These are phyloP conservation scores for Plectosphaerella cucumerina DNA, from an alignment of 2,329 filamentous ascomycete genomes.

Conservation along the genomic window DNA sequence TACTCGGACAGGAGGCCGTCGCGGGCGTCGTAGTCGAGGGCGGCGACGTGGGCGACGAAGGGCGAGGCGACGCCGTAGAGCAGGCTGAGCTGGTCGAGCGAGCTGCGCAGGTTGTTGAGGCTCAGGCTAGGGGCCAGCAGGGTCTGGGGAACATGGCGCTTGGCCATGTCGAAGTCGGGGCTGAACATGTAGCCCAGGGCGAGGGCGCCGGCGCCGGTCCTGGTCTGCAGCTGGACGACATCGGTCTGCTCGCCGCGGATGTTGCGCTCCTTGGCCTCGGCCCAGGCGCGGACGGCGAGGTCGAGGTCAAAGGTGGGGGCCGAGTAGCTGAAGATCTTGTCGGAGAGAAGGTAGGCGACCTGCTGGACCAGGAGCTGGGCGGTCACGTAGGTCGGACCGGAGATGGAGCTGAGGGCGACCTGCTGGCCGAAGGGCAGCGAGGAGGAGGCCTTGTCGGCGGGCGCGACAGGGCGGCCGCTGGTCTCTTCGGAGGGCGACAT, in stretches of 20 bases:
- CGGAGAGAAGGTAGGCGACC: slow-evolving; percentile 88
- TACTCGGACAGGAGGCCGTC: slow-evolving; percentile 85
- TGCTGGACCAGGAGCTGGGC: slow-evolving; percentile 94
- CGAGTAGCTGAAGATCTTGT: slow-evolving; percentile 97
- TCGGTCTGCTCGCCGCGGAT: slow-evolving; percentile 75
- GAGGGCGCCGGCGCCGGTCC: slow-evolving; percentile 83
- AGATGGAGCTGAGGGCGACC: slow-evolving; percentile 58
- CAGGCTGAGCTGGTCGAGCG: slow-evolving; percentile 86
- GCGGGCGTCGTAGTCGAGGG: slow-evolving; percentile 72
- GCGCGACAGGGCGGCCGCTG: slow-evolving; percentile 15
- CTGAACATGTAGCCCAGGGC: slow-evolving; percentile 97
- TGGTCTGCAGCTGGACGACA: slow-evolving; percentile 78
- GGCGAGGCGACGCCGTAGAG: slow-evolving; percentile 91
- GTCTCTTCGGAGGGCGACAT: slow-evolving; percentile 20
- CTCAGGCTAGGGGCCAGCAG: slow-evolving; percentile 83
- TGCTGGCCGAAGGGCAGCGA: slow-evolving; percentile 54
- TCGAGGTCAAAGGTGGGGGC: slow-evolving; percentile 92
- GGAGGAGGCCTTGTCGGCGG: slow-evolving; percentile 41
- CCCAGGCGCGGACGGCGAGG: slow-evolving; percentile 76
- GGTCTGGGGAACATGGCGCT: slow-evolving; percentile 86
- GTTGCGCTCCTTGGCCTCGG: slow-evolving; percentile 65
- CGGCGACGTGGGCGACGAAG: slow-evolving; percentile 87
- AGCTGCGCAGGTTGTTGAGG: slow-evolving; percentile 73
- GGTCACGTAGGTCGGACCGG: slow-evolving; percentile 86
- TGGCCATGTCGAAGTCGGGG: slow-evolving; percentile 88